Evolutionary conservation across 177 flowering plant genomes (phyloP).

Genomic region (Vitis hybrid): DNA sequence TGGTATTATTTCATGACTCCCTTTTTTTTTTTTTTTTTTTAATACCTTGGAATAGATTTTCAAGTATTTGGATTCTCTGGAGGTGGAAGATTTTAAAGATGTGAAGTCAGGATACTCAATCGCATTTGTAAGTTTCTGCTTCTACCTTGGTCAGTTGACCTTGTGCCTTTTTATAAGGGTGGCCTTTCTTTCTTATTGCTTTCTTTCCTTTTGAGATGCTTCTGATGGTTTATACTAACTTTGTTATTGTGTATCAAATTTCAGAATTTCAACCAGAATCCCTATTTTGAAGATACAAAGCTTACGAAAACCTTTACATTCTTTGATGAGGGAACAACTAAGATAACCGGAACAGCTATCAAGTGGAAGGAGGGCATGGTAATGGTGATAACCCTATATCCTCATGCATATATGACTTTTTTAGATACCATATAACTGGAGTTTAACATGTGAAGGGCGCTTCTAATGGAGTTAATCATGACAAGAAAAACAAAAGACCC

Average conservation of each 20-base stretch:
- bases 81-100: slow-evolving; percentile 38
- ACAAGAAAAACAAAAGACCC: slow-evolving; percentile 31
- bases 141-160: not conserved
- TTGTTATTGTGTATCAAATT: not conserved
- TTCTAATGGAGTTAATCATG: slow-evolving; percentile 27
- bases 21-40: not conserved
- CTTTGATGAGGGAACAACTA: slow-evolving; percentile 31
- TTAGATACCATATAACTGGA: not conserved
- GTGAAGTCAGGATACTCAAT: slow-evolving; percentile 38
- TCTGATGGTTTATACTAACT: not conserved
- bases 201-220: not conserved
- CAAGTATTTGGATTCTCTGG: slow-evolving; percentile 29
- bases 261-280: slow-evolving; percentile 32
- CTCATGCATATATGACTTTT: not conserved
- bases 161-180: not conserved
- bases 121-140: slow-evolving; percentile 28
- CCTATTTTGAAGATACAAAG: slow-evolving; percentile 35
- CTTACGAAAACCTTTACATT: slow-evolving; percentile 26
- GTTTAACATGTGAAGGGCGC: slow-evolving; percentile 18
- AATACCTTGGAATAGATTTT: slow-evolving; percentile 21
- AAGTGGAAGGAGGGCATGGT: slow-evolving; percentile 44
- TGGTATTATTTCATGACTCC: not conserved
- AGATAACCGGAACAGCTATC: slow-evolving; percentile 27
- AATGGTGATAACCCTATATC: not conserved
- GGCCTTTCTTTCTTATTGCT: not conserved